phyloP scores from a whole-genome alignment of 495 filamentous ascomycete genomes.

The Lentithecium fluviatile region DNA sequence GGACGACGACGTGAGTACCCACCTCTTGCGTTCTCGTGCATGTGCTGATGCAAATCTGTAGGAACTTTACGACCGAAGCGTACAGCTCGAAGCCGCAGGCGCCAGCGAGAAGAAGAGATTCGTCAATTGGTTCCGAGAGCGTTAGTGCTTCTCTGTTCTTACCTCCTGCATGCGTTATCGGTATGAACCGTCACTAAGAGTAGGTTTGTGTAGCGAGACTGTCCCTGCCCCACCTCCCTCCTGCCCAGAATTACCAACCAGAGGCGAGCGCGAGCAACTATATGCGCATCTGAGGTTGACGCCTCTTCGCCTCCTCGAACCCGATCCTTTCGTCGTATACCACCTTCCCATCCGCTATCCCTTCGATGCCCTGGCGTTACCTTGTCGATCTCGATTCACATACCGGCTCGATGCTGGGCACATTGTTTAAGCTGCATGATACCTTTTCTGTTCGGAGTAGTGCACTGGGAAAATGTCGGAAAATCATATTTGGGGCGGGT shows the following conservation, averaged over 20 bases:
- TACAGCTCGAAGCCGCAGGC: constrained; percentile 51
- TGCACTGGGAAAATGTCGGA: neutral
- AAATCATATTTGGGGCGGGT: neutral
- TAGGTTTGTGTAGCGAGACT: constrained; percentile 4
- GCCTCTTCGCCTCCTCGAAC: neutral
- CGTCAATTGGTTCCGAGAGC: constrained; percentile 37
- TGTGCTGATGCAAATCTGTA: constrained; percentile 31
- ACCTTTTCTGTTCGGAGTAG: constrained; percentile 1
- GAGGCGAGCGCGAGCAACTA: constrained; percentile 1
- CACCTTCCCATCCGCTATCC: neutral
- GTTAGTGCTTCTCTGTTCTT: constrained; percentile 45
- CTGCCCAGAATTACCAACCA: constrained; percentile 17
- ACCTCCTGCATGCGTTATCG: constrained; percentile 54
- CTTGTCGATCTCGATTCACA: neutral
- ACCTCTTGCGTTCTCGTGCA: neutral
- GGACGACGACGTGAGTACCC: constrained; percentile 58
- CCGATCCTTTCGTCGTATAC: neutral
- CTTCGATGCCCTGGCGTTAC: neutral
- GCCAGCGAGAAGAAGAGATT: constrained; percentile 27
- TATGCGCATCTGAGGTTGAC: constrained; percentile 17
- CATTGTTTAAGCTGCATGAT: neutral
- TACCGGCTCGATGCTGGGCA: neutral
- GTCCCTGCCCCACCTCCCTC: constrained; percentile 6
- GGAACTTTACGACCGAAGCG: constrained; percentile 63
- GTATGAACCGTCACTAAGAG: constrained; percentile 11